phyloP scores from a whole-genome alignment of 176 grass and related monocot genomes.

The Ampelocalamus luodianensis region DNA sequence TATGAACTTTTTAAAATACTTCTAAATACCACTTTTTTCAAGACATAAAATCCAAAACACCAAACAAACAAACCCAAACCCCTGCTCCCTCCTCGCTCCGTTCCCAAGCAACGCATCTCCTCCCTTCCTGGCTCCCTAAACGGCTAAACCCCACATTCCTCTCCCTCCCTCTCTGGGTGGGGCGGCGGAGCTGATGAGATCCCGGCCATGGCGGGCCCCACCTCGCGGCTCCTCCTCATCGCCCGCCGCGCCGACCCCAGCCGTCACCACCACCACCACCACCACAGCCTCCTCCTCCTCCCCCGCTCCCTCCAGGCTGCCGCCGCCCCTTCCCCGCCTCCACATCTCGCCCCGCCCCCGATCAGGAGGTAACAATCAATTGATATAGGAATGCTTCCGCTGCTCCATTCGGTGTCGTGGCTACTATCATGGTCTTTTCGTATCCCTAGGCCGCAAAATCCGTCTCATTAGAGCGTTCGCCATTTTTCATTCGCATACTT shows the following conservation, averaged over 20 bases:
- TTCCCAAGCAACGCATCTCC: conserved; percentile 9
- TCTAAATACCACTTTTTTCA: too few species aligned
- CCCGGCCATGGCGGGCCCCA: conserved; percentile 49
- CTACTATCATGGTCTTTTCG: neutral
- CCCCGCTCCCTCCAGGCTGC: conserved; percentile 20
- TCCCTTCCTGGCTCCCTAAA: neutral
- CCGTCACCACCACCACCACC: neutral
- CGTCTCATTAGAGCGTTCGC: too few species aligned
- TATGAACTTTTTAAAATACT: too few species aligned
- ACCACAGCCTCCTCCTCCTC: conserved; percentile 4
- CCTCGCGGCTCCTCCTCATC: conserved; percentile 46
- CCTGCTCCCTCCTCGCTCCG: neutral
- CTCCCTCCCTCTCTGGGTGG: neutral
- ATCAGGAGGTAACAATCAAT: conserved; percentile 37
- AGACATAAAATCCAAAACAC: too few species aligned
- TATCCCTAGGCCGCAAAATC: too few species aligned
- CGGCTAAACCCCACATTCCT: conserved; percentile 11
- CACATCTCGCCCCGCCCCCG: neutral
- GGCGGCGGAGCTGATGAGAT: conserved; percentile 50
- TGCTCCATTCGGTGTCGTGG: neutral
- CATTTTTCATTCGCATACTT: too few species aligned
- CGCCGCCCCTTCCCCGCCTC: neutral
- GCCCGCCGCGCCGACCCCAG: neutral
- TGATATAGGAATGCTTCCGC: neutral
- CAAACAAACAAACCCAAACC: too few species aligned